These are phyloP conservation scores for Persicaria tinctoria DNA, from an alignment of 148 eudicot genomes.

Conservation along the genomic window DNA sequence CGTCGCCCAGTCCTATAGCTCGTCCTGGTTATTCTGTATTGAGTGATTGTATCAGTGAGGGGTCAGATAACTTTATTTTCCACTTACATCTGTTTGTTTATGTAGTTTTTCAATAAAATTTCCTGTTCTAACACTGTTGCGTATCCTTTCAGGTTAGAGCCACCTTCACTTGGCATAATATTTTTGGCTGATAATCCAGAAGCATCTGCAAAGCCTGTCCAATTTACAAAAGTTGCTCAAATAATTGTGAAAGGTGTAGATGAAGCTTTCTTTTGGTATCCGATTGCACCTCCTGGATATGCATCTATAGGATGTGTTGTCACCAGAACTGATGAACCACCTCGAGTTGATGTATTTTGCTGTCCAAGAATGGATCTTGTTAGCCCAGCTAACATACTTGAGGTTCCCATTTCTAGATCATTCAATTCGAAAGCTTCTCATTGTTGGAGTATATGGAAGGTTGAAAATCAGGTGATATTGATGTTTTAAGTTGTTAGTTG, in stretches of 20 bases:
- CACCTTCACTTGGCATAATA: constrained; percentile 85
- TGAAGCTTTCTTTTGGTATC: constrained; percentile 95
- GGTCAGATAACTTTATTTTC: constrained; percentile 38
- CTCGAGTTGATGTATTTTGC: constrained; percentile 59
- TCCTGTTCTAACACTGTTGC: background rate
- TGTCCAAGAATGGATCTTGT: constrained; percentile 97
- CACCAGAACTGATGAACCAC: constrained; percentile 74
- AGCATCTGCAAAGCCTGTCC: constrained; percentile 82
- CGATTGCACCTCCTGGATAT: constrained; percentile 96
- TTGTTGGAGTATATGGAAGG: constrained; percentile 99
- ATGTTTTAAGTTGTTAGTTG: background rate
- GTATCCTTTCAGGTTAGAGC: constrained; percentile 70
- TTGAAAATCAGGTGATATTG: constrained; percentile 77
- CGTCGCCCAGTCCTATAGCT: constrained; percentile 76
- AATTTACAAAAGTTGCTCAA: constrained; percentile 88
- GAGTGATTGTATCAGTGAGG: constrained; percentile 94
- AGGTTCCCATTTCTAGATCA: constrained; percentile 78
- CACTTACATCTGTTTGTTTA: constrained; percentile 3
- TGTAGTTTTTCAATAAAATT: background rate
- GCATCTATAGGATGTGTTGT: constrained; percentile 87
- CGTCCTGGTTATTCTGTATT: constrained; percentile 81
- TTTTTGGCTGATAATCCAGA: constrained; percentile 74
- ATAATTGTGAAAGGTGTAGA: constrained; percentile 61
- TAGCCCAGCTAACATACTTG: constrained; percentile 70
- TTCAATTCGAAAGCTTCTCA: constrained; percentile 67